phyloP scores from a whole-genome alignment of 257 asterid genomes.

The Cinchona pubescens region DNA sequence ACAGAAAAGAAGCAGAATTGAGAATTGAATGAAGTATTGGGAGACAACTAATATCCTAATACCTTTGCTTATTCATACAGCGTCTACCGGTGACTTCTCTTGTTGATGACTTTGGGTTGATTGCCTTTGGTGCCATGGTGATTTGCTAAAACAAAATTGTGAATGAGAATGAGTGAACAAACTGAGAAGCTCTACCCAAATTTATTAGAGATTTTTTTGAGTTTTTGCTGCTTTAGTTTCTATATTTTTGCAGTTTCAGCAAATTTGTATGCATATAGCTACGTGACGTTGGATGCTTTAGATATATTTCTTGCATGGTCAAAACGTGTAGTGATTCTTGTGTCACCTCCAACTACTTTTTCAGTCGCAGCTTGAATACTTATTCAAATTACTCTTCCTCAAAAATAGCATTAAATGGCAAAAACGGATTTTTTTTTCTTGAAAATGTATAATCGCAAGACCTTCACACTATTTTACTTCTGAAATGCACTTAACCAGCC shows the following conservation, averaged over 20 bases:
- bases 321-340: not conserved
- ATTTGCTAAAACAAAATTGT: not conserved
- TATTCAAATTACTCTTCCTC: not conserved
- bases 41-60: not conserved
- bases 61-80: not conserved
- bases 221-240: not conserved
- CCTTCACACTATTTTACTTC: too few species aligned
- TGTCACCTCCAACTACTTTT: not conserved
- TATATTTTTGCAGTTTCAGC: slow-evolving; percentile 4
- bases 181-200: not conserved
- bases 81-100: not conserved
- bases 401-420: not conserved
- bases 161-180: not conserved
- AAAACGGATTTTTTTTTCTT: not conserved
- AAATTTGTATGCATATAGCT: slow-evolving; percentile 1
- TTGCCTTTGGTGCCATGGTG: slow-evolving; percentile 5
- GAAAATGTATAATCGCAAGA: not conserved
- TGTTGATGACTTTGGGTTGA: not conserved
- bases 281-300: not conserved
- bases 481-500: too few species aligned
- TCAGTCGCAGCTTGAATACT: not conserved
- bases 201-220: not conserved
- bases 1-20: not conserved
- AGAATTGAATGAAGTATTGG: too few species aligned
- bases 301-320: slow-evolving; percentile 2